Evolutionary conservation across 192 early-diverging fungal genomes (phyloP), one percentile per base, ranked within the genome.

Genomic region (Coemansia sp.): DNA sequence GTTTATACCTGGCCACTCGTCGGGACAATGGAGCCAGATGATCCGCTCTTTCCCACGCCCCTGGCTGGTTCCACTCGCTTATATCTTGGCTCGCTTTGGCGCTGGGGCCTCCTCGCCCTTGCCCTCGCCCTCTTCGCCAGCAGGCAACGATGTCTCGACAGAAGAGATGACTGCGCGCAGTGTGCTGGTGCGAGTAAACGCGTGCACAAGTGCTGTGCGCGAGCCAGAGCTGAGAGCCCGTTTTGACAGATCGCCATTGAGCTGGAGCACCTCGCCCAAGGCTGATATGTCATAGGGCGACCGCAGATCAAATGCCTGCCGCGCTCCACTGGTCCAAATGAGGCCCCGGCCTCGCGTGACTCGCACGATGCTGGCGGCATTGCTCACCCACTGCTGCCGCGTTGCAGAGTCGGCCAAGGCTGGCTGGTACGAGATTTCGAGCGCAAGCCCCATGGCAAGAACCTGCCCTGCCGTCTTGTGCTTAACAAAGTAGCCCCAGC

Each of bases 351-450:
- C 79, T 6, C 71, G 64, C 12, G 79, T 82, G 6, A 70, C 70
- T 11, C 79, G 70, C 65, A 82, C 75, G 13, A 82, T 31, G 20
- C 67, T 61, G 20, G 67, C 65, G 10, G 75, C 68, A 12, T 82
- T 82, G 65, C 71, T 68, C 2, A 82, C 75, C 79, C 79, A 82
- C 61, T 82, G 79, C 62, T 75, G 75, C 36, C 79, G 64, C 34
- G 61, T 61, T 3, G 47, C 9, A 10, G 71, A 25, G 41, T 71
- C 79, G 1, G 42, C 37, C 37, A 82, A 68, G 28, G 75, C 74
- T 3, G 61, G 68, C 14, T 28, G 42, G 41, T 77, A 82, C 28
- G 68, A 31, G 3, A 82, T 60, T 52, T 82, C 79, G 3, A 82
- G 58, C 20, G 68, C 36, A 37, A 69, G 42, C 37, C 71, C 71